These are phyloP conservation scores for Mycena leptocephala DNA, from an alignment of 768 basidiomycete species.

Conservation along the genomic window DNA sequence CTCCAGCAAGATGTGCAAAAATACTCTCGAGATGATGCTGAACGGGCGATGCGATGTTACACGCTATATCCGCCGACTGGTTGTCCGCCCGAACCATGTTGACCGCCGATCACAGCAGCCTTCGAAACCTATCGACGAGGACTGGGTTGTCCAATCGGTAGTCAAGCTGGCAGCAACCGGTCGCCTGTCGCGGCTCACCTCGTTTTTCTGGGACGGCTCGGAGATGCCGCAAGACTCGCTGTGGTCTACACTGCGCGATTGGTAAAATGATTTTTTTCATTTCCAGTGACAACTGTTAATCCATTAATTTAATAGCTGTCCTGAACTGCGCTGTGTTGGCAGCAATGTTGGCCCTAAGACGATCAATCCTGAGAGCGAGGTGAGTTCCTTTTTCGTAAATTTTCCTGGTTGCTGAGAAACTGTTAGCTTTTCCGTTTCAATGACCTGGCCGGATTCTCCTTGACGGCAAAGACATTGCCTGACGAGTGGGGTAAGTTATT, in stretches of 20 bases:
- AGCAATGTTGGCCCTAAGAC: conserved; percentile 34
- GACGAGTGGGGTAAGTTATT: conserved; percentile 34
- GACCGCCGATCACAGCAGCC: conserved; percentile 28
- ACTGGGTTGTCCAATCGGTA: conserved; percentile 29
- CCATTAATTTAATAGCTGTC: conserved; percentile 33
- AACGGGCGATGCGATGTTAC: conserved; percentile 13
- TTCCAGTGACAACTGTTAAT: background rate
- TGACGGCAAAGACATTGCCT: conserved; percentile 37
- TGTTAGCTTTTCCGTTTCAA: conserved; percentile 34
- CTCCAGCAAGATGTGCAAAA: conserved; percentile 32
- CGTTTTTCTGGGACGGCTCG: conserved; percentile 39
- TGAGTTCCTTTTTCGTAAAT: background rate
- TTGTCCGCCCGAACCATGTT: conserved; percentile 36
- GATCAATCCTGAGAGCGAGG: conserved; percentile 36
- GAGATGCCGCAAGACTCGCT: conserved; percentile 34
- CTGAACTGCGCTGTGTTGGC: conserved; percentile 30
- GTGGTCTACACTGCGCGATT: conserved; percentile 35
- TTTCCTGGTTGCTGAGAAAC: background rate
- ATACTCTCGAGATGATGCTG: conserved; percentile 17
- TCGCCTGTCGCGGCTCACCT: conserved; percentile 27
- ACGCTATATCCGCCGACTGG: conserved; percentile 27
- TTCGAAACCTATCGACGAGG: conserved; percentile 30
- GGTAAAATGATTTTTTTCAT: conserved; percentile 20
- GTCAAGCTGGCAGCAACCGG: conserved; percentile 27
- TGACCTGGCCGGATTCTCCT: conserved; percentile 27